Conservation (phyloP, 192 early-diverging fungal genomes). For the Irineochytrium annulatum region DNA sequence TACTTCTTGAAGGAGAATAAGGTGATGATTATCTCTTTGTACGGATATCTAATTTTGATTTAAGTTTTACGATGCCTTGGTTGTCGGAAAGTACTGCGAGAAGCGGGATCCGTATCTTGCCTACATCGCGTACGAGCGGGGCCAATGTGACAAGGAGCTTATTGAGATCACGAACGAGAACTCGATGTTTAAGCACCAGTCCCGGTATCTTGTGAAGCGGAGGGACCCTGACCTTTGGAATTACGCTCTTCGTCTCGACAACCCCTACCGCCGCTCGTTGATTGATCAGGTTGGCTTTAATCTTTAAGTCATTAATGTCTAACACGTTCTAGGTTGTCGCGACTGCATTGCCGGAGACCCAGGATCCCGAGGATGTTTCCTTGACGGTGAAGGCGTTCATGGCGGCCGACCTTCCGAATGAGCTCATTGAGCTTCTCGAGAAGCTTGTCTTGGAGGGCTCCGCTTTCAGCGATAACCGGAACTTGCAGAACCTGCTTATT, state of each 20-base stretch:
- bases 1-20: conserved; percentile 85
- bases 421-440: conserved; percentile 95
- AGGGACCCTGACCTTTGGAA: conserved; percentile 83
- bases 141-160: conserved; percentile 91
- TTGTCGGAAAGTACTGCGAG: conserved; percentile 98
- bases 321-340: conserved; percentile 54
- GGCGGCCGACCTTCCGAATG: conserved; percentile 90
- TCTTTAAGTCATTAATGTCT: conserved; percentile 1
- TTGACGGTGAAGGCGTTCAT: conserved; percentile 98
- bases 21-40: conserved; percentile 30
- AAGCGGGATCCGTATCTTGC: conserved; percentile 97
- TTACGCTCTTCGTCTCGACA: conserved; percentile 72
- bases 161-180: conserved; percentile 97
- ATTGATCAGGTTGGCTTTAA: conserved; percentile 74
- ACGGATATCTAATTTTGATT: neutral
- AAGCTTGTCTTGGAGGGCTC: conserved; percentile 92
- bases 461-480: conserved; percentile 92
- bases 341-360: conserved; percentile 88
- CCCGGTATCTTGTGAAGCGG: conserved; percentile 89
- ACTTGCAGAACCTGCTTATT: conserved; percentile 96
- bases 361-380: conserved; percentile 97
- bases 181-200: conserved; percentile 99
- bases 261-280: conserved; percentile 78
- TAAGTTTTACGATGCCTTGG: conserved; percentile 79
- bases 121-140: conserved; percentile 89